A percentile compares a stretch with the other conserved stretches of the same genome.
phyloP scores from a whole-genome alignment of 2,329 filamentous ascomycete genomes.

The Aspergillus pseudoglaucus region DNA sequence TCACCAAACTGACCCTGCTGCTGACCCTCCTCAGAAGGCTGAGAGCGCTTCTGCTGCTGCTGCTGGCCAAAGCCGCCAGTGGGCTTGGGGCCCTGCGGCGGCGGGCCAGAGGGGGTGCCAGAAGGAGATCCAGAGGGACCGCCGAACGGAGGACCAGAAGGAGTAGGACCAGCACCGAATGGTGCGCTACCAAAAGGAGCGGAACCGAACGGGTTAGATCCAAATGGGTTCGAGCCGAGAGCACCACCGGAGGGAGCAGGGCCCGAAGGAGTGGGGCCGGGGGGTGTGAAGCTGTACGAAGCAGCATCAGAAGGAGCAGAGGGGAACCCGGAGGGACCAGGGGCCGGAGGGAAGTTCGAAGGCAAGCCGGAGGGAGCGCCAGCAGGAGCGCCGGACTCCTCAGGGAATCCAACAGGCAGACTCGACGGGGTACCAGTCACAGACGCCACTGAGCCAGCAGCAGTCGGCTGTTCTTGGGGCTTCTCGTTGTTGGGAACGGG shows the following conservation, averaged over 20 bases:
- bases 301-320: background rate
- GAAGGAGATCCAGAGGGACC: background rate
- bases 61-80: conserved; percentile 1
- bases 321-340: background rate
- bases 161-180: background rate
- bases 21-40: background rate
- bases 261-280: background rate
- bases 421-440: background rate
- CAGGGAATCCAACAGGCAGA: background rate
- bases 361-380: conserved; percentile 4
- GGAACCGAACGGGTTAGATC: background rate
- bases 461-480: background rate
- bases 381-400: conserved; percentile 1
- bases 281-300: background rate
- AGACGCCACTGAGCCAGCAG: background rate
- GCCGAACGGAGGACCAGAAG: background rate
- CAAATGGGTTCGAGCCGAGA: background rate
- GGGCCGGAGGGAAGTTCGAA: conserved; percentile 2
- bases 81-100: background rate
- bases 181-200: background rate
- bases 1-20: background rate
- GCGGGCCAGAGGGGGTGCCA: background rate
- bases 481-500: background rate
- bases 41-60: conserved; percentile 1
- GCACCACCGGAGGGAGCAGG: background rate